Conservation (phyloP, 2,329 filamentous ascomycete genomes). For the Monosporascus sp. region DNA sequence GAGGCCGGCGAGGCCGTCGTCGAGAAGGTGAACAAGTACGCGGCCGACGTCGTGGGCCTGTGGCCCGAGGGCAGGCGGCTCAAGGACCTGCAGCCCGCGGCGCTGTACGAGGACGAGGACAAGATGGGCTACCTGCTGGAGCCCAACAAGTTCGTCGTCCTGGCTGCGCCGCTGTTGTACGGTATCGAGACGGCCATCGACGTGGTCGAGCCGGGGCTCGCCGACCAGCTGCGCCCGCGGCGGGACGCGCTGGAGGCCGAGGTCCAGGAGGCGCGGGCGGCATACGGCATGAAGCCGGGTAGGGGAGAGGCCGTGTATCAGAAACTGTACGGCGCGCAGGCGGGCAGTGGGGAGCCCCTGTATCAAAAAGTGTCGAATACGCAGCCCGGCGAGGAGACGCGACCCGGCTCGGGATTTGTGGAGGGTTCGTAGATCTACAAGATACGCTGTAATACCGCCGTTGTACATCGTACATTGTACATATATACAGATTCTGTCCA, state of each 20-base stretch:
- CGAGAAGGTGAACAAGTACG: constrained; percentile 33
- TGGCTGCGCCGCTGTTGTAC: constrained; percentile 33
- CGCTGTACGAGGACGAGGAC: constrained; percentile 20
- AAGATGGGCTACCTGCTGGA: constrained; percentile 29
- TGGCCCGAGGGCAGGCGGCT: constrained; percentile 38
- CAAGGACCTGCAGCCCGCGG: constrained; percentile 30
- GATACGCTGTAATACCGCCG: constrained; percentile 11
- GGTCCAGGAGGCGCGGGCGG: constrained; percentile 26
- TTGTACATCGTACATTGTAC: constrained; percentile 6
- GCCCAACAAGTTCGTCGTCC: constrained; percentile 30
- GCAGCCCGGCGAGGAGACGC: not conserved
- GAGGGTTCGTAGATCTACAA: not conserved
- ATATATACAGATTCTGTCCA: constrained; percentile 10
- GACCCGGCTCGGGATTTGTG: no score
- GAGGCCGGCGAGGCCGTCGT: constrained; percentile 6
- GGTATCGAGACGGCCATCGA: constrained; percentile 42
- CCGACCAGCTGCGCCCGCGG: constrained; percentile 34
- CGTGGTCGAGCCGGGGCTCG: constrained; percentile 33
- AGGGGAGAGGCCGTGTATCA: constrained; percentile 25
- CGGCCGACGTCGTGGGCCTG: constrained; percentile 29
- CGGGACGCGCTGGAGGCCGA: constrained; percentile 33
- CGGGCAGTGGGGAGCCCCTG: no score
- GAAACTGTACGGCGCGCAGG: constrained; percentile 21
- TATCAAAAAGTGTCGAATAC: not conserved
- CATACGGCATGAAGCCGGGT: constrained; percentile 6